Percentiles rank a stretch among this genome's conserved stretches.
phyloP scores from a whole-genome alignment of 257 asterid species.

The Forsythia viridissima region DNA sequence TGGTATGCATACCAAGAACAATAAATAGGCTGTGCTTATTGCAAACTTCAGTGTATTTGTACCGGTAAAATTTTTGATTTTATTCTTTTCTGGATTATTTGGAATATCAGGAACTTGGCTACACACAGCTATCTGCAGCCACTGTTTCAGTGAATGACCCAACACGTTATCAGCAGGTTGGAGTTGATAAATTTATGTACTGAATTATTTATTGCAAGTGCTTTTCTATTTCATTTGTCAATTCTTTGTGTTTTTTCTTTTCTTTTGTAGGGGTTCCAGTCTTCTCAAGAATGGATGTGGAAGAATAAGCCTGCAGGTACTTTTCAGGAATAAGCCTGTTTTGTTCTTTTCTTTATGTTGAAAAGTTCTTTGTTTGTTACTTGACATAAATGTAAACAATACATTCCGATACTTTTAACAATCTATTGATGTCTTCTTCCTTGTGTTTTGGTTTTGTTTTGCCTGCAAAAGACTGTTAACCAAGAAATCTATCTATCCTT shows the following conservation, averaged over 20 bases:
- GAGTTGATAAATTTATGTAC: slow-evolving; percentile 9
- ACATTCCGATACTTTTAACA: background rate
- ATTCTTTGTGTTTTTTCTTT: background rate
- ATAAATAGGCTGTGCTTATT: background rate
- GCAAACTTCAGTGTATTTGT: background rate
- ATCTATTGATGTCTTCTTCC: background rate
- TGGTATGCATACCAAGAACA: background rate
- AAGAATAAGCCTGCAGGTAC: slow-evolving; percentile 45
- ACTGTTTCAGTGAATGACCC: slow-evolving; percentile 49
- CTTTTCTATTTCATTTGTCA: background rate
- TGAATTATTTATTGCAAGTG: background rate
- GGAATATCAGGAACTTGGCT: slow-evolving; percentile 53
- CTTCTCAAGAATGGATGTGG: slow-evolving; percentile 31
- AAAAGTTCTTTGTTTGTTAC: background rate
- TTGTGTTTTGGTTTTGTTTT: background rate
- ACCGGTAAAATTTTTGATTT: slow-evolving; percentile 13
- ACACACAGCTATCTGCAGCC: slow-evolving; percentile 43
- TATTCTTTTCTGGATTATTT: background rate
- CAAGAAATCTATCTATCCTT: background rate
- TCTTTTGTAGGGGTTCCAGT: slow-evolving; percentile 39
- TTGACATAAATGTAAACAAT: background rate
- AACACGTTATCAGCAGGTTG: slow-evolving; percentile 66
- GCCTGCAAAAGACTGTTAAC: background rate
- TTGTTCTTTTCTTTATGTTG: background rate
- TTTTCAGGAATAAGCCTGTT: background rate